Conservation (phyloP, 257 asterid genomes). For the Thymus quinquecostatus region DNA sequence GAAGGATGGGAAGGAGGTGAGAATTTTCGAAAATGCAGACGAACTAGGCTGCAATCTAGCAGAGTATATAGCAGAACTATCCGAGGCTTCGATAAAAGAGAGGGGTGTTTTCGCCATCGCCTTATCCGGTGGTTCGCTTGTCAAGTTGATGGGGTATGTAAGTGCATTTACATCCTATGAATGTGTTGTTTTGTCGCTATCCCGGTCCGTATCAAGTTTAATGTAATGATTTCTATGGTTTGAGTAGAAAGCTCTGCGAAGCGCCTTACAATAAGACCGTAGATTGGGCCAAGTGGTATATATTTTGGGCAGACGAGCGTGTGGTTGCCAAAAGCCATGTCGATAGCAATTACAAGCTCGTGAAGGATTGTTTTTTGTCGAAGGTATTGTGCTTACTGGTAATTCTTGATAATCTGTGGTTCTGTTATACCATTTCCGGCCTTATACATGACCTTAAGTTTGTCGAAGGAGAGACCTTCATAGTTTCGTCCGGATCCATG, state of each 20-base stretch:
- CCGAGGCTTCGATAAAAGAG: constrained; percentile 87
- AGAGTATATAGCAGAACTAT: constrained; percentile 85
- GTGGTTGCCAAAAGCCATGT: constrained; percentile 85
- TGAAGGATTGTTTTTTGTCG: constrained; percentile 74
- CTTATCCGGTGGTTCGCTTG: constrained; percentile 91
- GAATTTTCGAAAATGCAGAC: constrained; percentile 64
- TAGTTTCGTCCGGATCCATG: background rate
- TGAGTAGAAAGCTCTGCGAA: constrained; percentile 81
- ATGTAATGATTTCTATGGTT: constrained; percentile 7
- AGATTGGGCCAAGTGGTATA: constrained; percentile 91
- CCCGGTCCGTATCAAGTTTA: background rate
- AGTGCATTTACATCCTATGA: constrained; percentile 16
- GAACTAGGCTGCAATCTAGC: constrained; percentile 77
- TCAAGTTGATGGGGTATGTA: constrained; percentile 70
- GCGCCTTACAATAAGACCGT: constrained; percentile 93
- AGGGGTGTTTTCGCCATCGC: constrained; percentile 83
- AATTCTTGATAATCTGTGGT: constrained; percentile 9
- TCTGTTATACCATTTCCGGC: background rate
- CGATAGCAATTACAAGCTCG: constrained; percentile 93
- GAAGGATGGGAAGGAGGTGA: constrained; percentile 67
- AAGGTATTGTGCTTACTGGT: constrained; percentile 55
- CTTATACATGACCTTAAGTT: background rate
- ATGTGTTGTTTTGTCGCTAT: background rate
- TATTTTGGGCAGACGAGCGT: constrained; percentile 93
- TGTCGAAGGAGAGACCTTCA: background rate